Evolutionary conservation across 2,329 filamentous ascomycete genomes (phyloP).

Genomic region (Drechslerella stenobrocha): DNA sequence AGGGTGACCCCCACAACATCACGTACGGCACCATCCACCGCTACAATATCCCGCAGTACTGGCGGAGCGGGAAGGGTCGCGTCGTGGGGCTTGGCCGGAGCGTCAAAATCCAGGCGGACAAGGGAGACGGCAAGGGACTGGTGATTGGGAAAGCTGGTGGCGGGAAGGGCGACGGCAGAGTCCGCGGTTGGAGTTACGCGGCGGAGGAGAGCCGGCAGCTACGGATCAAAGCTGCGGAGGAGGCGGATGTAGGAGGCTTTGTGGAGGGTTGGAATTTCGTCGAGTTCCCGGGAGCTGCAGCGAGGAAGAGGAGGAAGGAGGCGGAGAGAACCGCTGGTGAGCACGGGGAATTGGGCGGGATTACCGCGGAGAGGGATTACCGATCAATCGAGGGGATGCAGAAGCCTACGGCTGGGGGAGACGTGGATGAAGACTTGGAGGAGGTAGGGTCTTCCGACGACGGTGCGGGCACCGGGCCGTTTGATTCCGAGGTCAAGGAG

Average conservation of each 20-base stretch:
- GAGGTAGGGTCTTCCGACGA: slow-evolving; percentile 33
- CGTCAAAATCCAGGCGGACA: slow-evolving; percentile 67
- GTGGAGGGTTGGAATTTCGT: slow-evolving; percentile 50
- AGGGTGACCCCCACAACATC: slow-evolving; percentile 75
- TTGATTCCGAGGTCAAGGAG: slow-evolving; percentile 36
- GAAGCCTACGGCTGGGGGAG: slow-evolving; percentile 31
- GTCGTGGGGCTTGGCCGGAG: slow-evolving; percentile 68
- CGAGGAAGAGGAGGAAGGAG: slow-evolving; percentile 27
- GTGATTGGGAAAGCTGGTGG: slow-evolving; percentile 32
- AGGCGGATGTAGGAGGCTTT: slow-evolving; percentile 48
- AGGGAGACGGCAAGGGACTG: slow-evolving; percentile 55
- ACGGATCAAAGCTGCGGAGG: slow-evolving; percentile 44
- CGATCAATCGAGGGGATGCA: slow-evolving; percentile 39
- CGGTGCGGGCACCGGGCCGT: slow-evolving; percentile 11
- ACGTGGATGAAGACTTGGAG: slow-evolving; percentile 32
- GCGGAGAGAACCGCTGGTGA: not conserved
- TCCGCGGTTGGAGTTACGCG: slow-evolving; percentile 49
- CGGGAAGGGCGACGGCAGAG: slow-evolving; percentile 23
- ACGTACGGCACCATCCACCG: slow-evolving; percentile 74
- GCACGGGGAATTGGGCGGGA: not conserved
- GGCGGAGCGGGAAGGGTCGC: slow-evolving; percentile 68
- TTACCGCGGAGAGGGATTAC: slow-evolving; percentile 17
- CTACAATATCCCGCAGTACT: slow-evolving; percentile 72
- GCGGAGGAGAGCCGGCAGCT: slow-evolving; percentile 48
- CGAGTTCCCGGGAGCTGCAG: slow-evolving; percentile 41